Evolutionary conservation across 805 yeast species (phyloP).

Genomic region (Blastobotrys terrestris): DNA sequence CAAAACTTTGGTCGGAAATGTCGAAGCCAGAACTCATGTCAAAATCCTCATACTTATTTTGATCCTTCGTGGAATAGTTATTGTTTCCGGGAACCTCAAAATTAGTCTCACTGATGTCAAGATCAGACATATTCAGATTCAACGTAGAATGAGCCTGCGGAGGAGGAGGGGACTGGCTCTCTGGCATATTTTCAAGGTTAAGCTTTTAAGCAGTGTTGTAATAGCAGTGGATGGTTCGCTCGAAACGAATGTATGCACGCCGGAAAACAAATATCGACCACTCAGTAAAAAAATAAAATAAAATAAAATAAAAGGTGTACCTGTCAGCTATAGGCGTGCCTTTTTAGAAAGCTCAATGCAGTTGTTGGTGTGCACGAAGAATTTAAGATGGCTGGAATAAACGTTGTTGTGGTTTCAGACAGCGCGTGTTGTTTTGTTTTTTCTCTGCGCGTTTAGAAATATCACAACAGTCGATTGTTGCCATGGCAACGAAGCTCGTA

Average conservation of each 20-base stretch:
- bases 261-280: no score
- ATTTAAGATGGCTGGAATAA: neutral
- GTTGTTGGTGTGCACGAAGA: neutral
- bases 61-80: neutral
- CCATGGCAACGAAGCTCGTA: neutral
- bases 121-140: neutral
- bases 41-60: neutral
- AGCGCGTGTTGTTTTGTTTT: neutral
- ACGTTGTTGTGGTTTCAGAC: neutral
- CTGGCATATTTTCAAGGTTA: neutral
- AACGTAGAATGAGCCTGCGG: slow-evolving; percentile 2
- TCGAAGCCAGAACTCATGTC: slow-evolving; percentile 1
- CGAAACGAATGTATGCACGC: neutral
- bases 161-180: neutral
- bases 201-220: neutral
- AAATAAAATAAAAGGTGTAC: neutral
- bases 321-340: neutral
- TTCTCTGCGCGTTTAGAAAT: neutral
- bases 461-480: neutral
- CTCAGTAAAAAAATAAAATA: no score
- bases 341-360: neutral
- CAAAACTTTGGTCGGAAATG: neutral
- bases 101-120: slow-evolving; percentile 7
- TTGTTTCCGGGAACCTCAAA: slow-evolving; percentile 4
- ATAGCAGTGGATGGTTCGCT: neutral